phyloP scores from a whole-genome alignment of 257 asterid genomes.

The Jacaranda mimosifolia region DNA sequence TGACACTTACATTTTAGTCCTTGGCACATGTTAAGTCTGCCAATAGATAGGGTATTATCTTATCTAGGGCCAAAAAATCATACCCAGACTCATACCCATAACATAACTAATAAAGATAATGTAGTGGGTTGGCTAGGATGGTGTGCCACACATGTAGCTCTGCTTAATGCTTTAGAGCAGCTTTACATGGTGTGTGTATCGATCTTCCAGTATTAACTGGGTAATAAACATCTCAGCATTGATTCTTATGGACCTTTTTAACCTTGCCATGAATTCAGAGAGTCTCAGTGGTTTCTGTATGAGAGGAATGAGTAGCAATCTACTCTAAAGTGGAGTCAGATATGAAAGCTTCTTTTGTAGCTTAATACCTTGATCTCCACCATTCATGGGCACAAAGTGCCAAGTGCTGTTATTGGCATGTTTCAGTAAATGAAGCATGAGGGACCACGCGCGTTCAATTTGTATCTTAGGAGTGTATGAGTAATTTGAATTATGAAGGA shows the following conservation, averaged over 20 bases:
- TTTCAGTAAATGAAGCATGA: neutral
- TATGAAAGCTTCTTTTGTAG: neutral
- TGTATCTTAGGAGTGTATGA: neutral
- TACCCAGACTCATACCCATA: too few species aligned
- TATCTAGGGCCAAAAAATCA: too few species aligned
- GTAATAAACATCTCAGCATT: neutral
- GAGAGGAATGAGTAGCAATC: neutral
- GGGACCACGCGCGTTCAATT: neutral
- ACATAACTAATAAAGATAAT: too few species aligned
- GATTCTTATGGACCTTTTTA: neutral
- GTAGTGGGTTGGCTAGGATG: too few species aligned
- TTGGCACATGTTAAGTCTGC: neutral
- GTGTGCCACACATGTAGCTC: neutral
- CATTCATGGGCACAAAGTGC: neutral
- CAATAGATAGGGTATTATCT: too few species aligned
- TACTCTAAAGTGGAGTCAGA: too few species aligned
- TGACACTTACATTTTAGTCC: neutral
- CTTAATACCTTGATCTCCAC: neutral
- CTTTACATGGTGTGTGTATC: neutral
- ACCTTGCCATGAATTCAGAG: neutral
- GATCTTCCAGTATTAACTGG: neutral
- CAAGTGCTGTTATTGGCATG: neutral
- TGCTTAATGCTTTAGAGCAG: neutral
- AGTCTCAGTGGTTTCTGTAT: neutral
- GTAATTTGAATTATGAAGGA: neutral